phyloP scores from a whole-genome alignment of 768 basidiomycete genomes.

The Boletus sp. region DNA sequence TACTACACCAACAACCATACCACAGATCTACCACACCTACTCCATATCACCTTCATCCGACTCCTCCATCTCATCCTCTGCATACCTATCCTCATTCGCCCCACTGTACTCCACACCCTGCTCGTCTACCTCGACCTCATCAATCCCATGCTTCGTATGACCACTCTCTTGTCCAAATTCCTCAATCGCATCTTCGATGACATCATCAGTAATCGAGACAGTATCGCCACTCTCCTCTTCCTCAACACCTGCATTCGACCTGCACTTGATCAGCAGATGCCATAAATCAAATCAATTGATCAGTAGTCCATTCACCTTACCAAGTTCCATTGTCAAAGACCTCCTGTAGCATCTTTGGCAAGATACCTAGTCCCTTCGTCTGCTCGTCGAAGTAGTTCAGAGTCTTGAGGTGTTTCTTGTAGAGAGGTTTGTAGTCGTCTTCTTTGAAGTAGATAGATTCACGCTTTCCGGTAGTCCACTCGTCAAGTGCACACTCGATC shows the following conservation, averaged over 20 bases:
- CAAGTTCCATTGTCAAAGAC: neutral
- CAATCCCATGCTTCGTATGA: too few species aligned
- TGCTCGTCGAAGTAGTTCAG: neutral
- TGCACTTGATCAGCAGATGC: neutral
- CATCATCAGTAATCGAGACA: neutral
- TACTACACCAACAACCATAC: neutral
- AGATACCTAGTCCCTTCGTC: neutral
- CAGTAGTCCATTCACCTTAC: neutral
- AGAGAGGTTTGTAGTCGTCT: neutral
- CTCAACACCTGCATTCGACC: neutral
- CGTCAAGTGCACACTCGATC: neutral
- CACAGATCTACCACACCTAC: neutral
- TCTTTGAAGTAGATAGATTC: neutral
- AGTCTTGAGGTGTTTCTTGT: neutral
- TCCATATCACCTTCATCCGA: neutral
- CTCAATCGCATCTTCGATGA: neutral
- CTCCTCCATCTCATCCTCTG: neutral
- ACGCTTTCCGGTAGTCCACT: neutral
- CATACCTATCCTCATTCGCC: neutral
- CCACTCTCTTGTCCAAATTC: neutral
- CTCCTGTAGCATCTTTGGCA: neutral
- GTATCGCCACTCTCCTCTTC: neutral
- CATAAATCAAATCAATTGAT: neutral
- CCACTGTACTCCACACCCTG: neutral
- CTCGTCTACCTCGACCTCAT: too few species aligned